phyloP scores from a whole-genome alignment of 306 rosid species.

The Pterocarpus macrocarpus region DNA sequence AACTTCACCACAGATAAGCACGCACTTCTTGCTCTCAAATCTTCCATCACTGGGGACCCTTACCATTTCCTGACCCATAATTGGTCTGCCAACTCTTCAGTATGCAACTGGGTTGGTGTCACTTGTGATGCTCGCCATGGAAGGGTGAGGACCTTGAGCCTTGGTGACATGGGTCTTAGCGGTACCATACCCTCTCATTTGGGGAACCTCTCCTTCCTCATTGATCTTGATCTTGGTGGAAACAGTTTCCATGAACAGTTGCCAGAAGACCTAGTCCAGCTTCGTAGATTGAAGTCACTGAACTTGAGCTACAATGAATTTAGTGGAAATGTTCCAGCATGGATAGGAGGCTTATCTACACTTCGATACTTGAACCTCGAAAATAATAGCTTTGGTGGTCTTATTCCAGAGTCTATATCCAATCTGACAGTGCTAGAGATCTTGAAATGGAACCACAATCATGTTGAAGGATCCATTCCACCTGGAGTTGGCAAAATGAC shows the following conservation, averaged over 20 bases:
- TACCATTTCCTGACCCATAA: conserved; percentile 11
- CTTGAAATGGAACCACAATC: not conserved
- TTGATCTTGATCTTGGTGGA: conserved; percentile 6
- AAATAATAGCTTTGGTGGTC: conserved; percentile 19
- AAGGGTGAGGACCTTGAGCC: conserved; percentile 22
- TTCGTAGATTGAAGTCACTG: conserved; percentile 14
- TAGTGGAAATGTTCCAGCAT: conserved; percentile 15
- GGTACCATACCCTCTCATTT: conserved; percentile 32
- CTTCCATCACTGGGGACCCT: conserved; percentile 3
- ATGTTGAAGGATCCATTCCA: conserved; percentile 33
- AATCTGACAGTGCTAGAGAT: conserved; percentile 28
- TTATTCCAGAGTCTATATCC: conserved; percentile 14
- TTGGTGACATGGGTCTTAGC: conserved; percentile 15
- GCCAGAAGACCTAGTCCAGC: not conserved
- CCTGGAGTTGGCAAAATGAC: conserved; percentile 17
- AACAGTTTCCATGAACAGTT: conserved; percentile 15
- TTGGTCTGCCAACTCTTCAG: conserved; percentile 34
- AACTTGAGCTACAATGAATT: conserved; percentile 34
- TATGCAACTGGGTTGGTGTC: conserved; percentile 47
- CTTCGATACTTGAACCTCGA: not conserved
- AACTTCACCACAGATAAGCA: conserved; percentile 19
- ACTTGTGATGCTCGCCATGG: conserved; percentile 17
- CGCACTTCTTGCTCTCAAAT: conserved; percentile 41
- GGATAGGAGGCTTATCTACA: conserved; percentile 37
- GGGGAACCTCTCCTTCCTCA: conserved; percentile 45